Percentiles rank a stretch among this genome's conserved stretches.
Conservation (phyloP, 2,329 filamentous ascomycete genomes). For the Penicillium nordicum region DNA sequence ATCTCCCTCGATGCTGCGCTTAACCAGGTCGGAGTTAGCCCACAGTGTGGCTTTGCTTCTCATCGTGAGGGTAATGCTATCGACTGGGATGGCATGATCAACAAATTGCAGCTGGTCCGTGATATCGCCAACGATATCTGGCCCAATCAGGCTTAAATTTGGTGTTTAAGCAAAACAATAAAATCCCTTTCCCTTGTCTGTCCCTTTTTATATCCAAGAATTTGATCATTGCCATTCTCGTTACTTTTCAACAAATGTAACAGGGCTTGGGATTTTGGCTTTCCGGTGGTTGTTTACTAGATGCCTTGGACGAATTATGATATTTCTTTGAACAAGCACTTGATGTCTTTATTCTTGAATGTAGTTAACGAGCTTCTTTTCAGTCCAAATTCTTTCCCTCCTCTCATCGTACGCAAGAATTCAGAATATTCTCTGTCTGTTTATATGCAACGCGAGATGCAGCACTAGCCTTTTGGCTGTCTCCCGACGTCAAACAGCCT, state of each 20-base stretch:
- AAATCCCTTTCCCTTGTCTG: too few relatives aligned
- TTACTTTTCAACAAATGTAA: conserved; percentile 14
- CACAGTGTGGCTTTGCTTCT: conserved; percentile 71
- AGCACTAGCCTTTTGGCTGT: not conserved
- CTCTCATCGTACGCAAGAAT: not conserved
- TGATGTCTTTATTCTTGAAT: conserved; percentile 20
- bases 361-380: conserved; percentile 9
- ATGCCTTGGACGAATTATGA: conserved; percentile 14
- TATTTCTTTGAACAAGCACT: conserved; percentile 17
- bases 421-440: too few relatives aligned
- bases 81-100: conserved; percentile 66
- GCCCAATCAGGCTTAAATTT: conserved; percentile 51
- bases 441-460: not conserved
- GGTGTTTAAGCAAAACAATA: not conserved
- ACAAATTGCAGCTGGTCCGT: conserved; percentile 68
- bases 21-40: conserved; percentile 64
- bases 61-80: conserved; percentile 71
- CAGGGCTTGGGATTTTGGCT: not conserved
- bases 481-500: conserved; percentile 8
- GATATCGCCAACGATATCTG: conserved; percentile 71
- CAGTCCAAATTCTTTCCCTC: not conserved
- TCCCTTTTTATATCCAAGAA: not conserved
- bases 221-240: conserved; percentile 4
- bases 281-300: conserved; percentile 5
- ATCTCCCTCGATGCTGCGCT: conserved; percentile 65